Base-by-base conservation (phyloP, 345 rosid species). In the Limnanthes douglasii region DNA sequence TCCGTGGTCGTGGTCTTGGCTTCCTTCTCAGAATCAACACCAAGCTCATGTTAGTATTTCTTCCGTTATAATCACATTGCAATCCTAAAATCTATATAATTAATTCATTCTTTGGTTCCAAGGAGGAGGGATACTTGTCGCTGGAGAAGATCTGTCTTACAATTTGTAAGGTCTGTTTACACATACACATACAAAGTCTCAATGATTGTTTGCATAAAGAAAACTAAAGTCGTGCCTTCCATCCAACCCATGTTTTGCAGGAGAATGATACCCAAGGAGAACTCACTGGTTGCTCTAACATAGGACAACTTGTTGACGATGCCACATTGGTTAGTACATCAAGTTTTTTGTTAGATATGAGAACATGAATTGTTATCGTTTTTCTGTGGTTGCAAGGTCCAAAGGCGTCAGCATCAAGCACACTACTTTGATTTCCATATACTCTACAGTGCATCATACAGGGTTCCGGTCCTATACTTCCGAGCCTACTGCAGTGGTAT, bases 391-490 rank as follows among this genome's bases (percentile, higher is more conserved):
- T 7, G 27, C 15, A 37, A 88, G 95, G 72, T 70, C 9, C 60
- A 44, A 28, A 54, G 45, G 54, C n/a, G 27, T 34, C 42, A 48
- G 11, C 49, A 30, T 43, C 68, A 62, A 50, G 66, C 42, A 30
- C 90, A 61, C 47, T 66, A 59, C 73, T 83, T 60, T 12, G 95
- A 88, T 55, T 74, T 72, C 45, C 92, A 84, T 51, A 46, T 84
- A 6, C 61, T 84, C 29, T 77, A 79, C 61, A 77, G 90, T 62
- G 51, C 63, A 25, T 69, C 86, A 0, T 88, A 59, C 31, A 48
- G 59, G 49, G 81, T 79, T 51, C 97, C 97, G 2, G 90, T 72
- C 49, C 68, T 88, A 16, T 83, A 76, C 37, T 76, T 83, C 33
- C 82, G 84, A 3, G 94, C 67, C 15, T 70, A 72, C 15, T 15